Evolutionary conservation across 1,284 basidiomycete species (phyloP), one percentile per base, ranked within the genome.

Genomic region (Moesziomyces sp.): DNA sequence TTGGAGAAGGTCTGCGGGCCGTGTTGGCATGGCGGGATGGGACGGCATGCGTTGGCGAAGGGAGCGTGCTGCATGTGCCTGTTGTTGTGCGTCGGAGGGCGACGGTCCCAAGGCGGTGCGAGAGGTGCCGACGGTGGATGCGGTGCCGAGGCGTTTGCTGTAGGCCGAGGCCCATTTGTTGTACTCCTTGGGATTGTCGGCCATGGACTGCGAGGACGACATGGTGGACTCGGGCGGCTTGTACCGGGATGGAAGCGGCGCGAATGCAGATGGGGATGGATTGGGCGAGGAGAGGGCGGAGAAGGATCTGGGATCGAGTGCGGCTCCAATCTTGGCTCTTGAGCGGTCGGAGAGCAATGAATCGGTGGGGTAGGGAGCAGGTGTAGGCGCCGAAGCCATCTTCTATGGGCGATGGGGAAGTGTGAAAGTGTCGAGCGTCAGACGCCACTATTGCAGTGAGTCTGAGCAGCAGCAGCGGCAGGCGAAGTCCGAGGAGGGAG

Each of bases 371-470:
- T 57, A 50, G 53, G 60, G 67, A 26, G 57, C 53, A 24, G 67
- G 35, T 43, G 60, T 56, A 16, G 57, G 67, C 40, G 67, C 67
- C 38, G 57, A 64, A n/a, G 57, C 67, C 67, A 70, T 70, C 60
- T 70, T 70, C 52, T 63, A 38, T 70, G 30, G 10, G 30, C 60
- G 45, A 52, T 55, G 38, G 38, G 38, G 14, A 18, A 18, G 38
- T 7, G 30, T 14, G 38, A 40, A 18, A 4, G 38, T 4, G 38
- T 40, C 13, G 30, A 34, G 30, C 30, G 30, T 11, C 10, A 10
- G 30, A 34, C 30, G 26, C 26, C 26, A 28, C 26, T 28, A 28
- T 28, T 28, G 26, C 26, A 28, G 26, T 7, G 26, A 4, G 26
- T 28, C 26, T 28, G 26, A 28, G 30, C 13, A 13, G 30, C 30